Base-by-base conservation (phyloP, 1,284 basidiomycete species). In the Ustilago lituana region DNA sequence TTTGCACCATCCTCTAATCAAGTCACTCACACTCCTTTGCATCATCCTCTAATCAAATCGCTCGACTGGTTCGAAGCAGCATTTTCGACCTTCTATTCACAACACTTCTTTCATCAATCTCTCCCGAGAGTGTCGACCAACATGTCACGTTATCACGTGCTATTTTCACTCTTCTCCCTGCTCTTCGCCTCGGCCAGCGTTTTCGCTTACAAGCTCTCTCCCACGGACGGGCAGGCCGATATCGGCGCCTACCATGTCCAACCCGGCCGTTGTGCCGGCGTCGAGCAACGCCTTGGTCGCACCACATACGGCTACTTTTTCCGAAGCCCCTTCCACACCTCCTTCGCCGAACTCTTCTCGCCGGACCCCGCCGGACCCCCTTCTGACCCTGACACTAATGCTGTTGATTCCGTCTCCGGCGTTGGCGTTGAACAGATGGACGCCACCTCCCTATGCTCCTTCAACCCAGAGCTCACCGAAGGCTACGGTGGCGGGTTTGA, bases 201-300 rank as follows among this genome's bases (percentile, higher is more conserved):
- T 8, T 15, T 38, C 1, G 27, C 36, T 11, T 65, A 65, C 44
- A 51, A 59, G 15, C 48, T 60, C 1, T 55, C 52, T 14, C 32
- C 62, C 0, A 24, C n/a, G 10, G 48, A 55, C 11, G 63, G 63
- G 3, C 46, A 51, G 22, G 63, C 63, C 2, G 52, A 55, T 12
- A 52, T 65, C 5, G 63, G 63, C 5, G 63, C 63, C 3, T 59
- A 65, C 27, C 52, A 65, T 22, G 47, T 65, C 15, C 63, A 65
- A 26, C 63, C 63, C 3, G 63, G 63, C 17, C 56, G 63, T 0
- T 65, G 63, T 33, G 43, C 47, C 3, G 38, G 23, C 0, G 56
- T 65, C 7, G 63, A 65, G 32, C n/a, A 15, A 14, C 46, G 35
- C 0, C 55, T 65, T 0, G 55, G 62, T 17, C 37, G 27, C 4